Evolutionary conservation across 148 eudicot species (phyloP).

Genomic region (Camellia lanceoleosa): DNA sequence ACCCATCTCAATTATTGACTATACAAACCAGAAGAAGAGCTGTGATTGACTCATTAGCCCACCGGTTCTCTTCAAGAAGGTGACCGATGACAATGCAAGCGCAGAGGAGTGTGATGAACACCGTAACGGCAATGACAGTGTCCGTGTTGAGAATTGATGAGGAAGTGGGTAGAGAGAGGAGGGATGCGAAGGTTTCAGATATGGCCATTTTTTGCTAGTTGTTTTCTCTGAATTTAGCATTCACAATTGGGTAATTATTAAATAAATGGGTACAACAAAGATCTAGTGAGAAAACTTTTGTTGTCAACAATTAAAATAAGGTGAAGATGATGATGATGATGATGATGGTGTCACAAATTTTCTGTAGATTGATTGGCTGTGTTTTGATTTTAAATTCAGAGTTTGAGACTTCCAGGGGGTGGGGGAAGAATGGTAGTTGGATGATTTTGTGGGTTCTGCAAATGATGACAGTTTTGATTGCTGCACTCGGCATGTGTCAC

Average conservation of each 20-base stretch:
- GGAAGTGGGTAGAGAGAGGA: conserved; percentile 13
- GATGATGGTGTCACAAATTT: not conserved
- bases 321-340: not conserved
- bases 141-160: conserved; percentile 34
- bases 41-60: conserved; percentile 69
- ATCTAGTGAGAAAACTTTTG: too few relatives aligned
- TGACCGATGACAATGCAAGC: conserved; percentile 62
- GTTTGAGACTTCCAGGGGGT: not conserved
- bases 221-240: conserved; percentile 13
- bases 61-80: conserved; percentile 56
- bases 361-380: too few relatives aligned
- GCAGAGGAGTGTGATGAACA: conserved; percentile 50
- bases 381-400: too few relatives aligned
- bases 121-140: conserved; percentile 47
- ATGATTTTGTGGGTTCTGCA: not conserved
- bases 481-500: too few relatives aligned
- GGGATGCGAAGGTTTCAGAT: not conserved
- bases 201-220: conserved; percentile 17
- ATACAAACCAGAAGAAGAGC: conserved; percentile 56
- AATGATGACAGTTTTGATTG: too few relatives aligned
- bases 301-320: not conserved
- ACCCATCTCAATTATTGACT: not conserved
- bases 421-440: not conserved
- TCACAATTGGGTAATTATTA: conserved; percentile 8
- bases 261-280: not conserved